phyloP scores from a whole-genome alignment of 2,329 filamentous ascomycete genomes.

The Hymenoscyphus fructigenus region DNA sequence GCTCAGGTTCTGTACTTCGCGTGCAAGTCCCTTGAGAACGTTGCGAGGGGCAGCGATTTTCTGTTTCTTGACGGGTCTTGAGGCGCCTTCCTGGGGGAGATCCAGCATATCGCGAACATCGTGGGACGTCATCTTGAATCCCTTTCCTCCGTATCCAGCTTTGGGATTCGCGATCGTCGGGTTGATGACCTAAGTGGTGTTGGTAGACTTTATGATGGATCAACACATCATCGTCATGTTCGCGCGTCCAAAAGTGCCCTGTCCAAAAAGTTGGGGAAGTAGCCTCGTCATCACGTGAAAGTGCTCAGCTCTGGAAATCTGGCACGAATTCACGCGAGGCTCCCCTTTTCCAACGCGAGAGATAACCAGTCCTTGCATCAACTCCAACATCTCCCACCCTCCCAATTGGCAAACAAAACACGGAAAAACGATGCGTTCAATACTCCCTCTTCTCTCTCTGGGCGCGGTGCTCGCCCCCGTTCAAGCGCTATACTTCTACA shows the following conservation, averaged over 20 bases:
- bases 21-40: conserved; percentile 62
- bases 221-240: not conserved
- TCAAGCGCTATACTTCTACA: conserved; percentile 92
- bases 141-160: not conserved
- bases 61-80: conserved; percentile 71
- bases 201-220: conserved; percentile 3
- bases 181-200: not conserved
- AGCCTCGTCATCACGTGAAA: conserved; percentile 9
- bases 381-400: conserved; percentile 6
- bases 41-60: conserved; percentile 61
- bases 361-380: conserved; percentile 5
- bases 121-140: conserved; percentile 63
- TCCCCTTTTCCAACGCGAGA: conserved; percentile 14
- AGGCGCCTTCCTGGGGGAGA: conserved; percentile 61
- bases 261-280: not conserved
- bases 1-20: conserved; percentile 64
- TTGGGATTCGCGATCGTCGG: not conserved
- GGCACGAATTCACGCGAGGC: conserved; percentile 10
- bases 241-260: not conserved
- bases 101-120: conserved; percentile 90
- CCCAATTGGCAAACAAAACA: not conserved
- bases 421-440: conserved; percentile 50
- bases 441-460: conserved; percentile 67
- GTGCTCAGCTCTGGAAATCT: not conserved
- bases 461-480: conserved; percentile 58